Conservation (phyloP, 2,329 filamentous ascomycete genomes). For the Xylaria multiplex region DNA sequence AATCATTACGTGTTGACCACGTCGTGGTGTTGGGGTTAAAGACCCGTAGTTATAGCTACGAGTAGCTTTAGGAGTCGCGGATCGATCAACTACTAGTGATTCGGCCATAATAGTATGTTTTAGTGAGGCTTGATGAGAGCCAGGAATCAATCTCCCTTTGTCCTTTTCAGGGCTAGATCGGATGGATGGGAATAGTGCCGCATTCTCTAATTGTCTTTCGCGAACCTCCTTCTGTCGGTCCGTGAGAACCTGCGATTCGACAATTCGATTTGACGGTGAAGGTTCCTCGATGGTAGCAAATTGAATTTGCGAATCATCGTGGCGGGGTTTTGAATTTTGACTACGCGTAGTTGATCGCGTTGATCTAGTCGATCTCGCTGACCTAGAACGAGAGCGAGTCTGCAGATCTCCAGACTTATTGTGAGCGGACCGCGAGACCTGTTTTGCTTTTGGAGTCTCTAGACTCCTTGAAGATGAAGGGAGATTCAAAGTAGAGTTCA, state of each 20-base stretch:
- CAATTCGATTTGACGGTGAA: slow-evolving; percentile 56
- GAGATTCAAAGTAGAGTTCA: slow-evolving; percentile 34
- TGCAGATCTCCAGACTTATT: slow-evolving; percentile 43
- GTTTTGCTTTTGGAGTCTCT: slow-evolving; percentile 50
- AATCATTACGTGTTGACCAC: slow-evolving; percentile 61
- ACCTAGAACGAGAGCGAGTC: slow-evolving; percentile 43
- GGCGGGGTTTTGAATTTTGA: slow-evolving; percentile 68
- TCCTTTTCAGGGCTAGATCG: slow-evolving; percentile 59
- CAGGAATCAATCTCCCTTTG: slow-evolving; percentile 26
- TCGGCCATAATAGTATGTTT: slow-evolving; percentile 21
- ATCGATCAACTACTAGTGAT: slow-evolving; percentile 38
- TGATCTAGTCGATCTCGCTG: slow-evolving; percentile 41
- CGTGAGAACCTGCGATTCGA: slow-evolving; percentile 79
- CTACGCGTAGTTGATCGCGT: slow-evolving; percentile 50
- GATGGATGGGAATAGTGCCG: slow-evolving; percentile 74
- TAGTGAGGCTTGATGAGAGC: slow-evolving; percentile 8
- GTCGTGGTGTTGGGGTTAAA: slow-evolving; percentile 69
- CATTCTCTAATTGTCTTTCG: slow-evolving; percentile 74
- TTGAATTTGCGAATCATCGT: slow-evolving; percentile 84
- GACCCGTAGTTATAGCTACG: slow-evolving; percentile 61
- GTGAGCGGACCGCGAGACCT: slow-evolving; percentile 47
- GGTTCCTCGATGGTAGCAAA: slow-evolving; percentile 76
- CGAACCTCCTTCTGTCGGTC: slow-evolving; percentile 82
- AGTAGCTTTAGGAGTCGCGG: slow-evolving; percentile 59
- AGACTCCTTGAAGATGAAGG: slow-evolving; percentile 43